Base-by-base conservation (phyloP, 495 filamentous ascomycete species). In the Bacidia rubella region DNA sequence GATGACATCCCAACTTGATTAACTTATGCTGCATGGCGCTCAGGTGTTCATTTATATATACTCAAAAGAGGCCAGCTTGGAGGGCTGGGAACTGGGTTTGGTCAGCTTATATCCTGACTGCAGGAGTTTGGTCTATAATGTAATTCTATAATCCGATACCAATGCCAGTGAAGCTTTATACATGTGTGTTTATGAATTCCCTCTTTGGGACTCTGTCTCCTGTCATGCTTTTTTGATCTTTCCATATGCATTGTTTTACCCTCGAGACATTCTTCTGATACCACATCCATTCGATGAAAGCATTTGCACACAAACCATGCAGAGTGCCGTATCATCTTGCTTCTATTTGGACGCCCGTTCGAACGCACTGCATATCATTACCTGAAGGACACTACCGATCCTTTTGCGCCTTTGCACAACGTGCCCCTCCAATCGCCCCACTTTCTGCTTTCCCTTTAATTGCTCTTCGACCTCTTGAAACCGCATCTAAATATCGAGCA, bases 1-100 rank as follows among this genome's bases (percentile, higher is more conserved):
- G 71, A 70, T 22, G 70, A 56, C 19, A 41, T 47, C 20, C 21
- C 15, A 21, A 47, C 26, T 17, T 26, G 26, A n/a, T 21, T 24
- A 4, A 35, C 15, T 5, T 35, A 7, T 35, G 5, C 29, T 35
- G 29, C 29, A 47, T 9, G 21, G 4, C 20, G 44, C 44, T 25
- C 22, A 1, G 44, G 44, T 5, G n/a, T 25, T 35, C 15, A 15
- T 15, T 15, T 35, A 35, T 35, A 35, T 5, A 35, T 35, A 15
- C 7, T 35, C 7, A 15, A 35, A 35, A 35, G 29, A n/a, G n/a
- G n/a, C n/a, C n/a, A n/a, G 29, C 29, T 35, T 5, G 29, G 29
- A 5, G 5, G 15, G 15, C 5, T 7, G 29, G 29, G 15, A 35
- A 15, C 5, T 35, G 29, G 29, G 5, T 35, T 35, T n/a, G n/a